Evolutionary conservation across 1,139 yeast species (phyloP), one percentile per base, ranked within the genome.

Genomic region (Yamadazyma sp.): DNA sequence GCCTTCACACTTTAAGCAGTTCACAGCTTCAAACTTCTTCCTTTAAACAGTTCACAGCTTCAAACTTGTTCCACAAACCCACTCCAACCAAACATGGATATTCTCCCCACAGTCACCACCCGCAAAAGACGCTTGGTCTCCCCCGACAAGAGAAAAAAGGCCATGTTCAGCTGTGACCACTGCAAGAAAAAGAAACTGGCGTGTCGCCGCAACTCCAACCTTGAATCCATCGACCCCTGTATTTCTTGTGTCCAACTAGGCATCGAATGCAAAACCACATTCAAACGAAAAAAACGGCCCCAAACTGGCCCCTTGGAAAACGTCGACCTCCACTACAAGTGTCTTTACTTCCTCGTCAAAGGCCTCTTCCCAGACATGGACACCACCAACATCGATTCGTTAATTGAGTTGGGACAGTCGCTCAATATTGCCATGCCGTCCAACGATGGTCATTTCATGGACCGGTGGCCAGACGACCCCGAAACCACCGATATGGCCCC

Each of bases 101-200:
- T 10, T 8, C 31, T 33, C 18, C 35, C 35, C 8, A 33, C 35
- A n/a, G 26, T 33, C 30, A 33, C 35, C 30, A 33, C 35, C 13
- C 27, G 35, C 6, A 33, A 33, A 40, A 38, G 46, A 32, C 35
- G 40, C n/a, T 29, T 42, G 6, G 42, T 42, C n/a, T 15, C 34
- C 2, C 29, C 33, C 13, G 34, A 37, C 12, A 16, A 53, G 18
- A 50, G 73, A 18, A 60, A 37, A 23, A 37, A 34, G 17, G 34
- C 45, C 59, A 56, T 64, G 2, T 69, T 59, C 50, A 60, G 70
- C 9, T 72, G 78, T 45, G 77, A 72, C 44, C 48, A 73, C 13
- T 72, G 78, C 47, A 70, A 67, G 45, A 39, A 52, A n/a, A 52
- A 69, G 26, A 72, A 72, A 53, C 64, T 65, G 33, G 69, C 66